A percentile compares a stretch with the other conserved stretches of the same genome.
These are phyloP conservation scores for Aspergillus conjunctus DNA, from an alignment of 495 filamentous ascomycete species.

Conservation along the genomic window DNA sequence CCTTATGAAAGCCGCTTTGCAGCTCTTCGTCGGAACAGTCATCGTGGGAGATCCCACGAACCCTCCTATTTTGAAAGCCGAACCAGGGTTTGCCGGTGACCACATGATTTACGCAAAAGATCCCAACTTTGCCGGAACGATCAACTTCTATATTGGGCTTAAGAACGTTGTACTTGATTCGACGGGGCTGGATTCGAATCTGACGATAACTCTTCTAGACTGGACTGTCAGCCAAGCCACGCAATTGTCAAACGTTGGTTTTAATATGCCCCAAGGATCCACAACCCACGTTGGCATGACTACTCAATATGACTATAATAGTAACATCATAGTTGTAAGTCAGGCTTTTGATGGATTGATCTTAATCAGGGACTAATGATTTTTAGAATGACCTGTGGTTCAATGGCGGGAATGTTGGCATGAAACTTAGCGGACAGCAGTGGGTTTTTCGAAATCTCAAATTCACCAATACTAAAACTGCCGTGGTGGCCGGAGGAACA, in stretches of 20 bases:
- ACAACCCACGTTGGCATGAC: conserved; percentile 66
- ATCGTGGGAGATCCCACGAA: conserved; percentile 44
- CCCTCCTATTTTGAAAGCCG: conserved; percentile 37
- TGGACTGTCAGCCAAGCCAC: conserved; percentile 74
- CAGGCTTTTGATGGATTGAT: background rate
- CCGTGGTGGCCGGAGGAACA: conserved; percentile 48
- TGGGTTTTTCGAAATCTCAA: conserved; percentile 68
- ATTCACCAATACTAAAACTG: conserved; percentile 56
- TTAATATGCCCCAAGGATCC: conserved; percentile 61
- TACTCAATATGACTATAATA: conserved; percentile 62
- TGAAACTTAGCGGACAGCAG: conserved; percentile 68
- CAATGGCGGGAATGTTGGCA: conserved; percentile 62
- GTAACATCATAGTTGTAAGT: conserved; percentile 37
- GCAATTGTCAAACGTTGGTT: conserved; percentile 71
- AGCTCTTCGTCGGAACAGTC: conserved; percentile 44
- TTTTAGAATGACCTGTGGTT: conserved; percentile 57
- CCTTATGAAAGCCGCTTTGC: conserved; percentile 34
- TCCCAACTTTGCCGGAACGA: conserved; percentile 35
- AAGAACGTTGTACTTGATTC: conserved; percentile 48
- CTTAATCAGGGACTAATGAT: background rate
- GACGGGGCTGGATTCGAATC: conserved; percentile 27
- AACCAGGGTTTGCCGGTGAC: conserved; percentile 27
- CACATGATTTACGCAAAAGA: conserved; percentile 42
- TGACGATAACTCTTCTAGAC: conserved; percentile 38
- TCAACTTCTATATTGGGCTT: conserved; percentile 46